Conservation (phyloP, 345 rosid genomes). For the Populus alba region DNA sequence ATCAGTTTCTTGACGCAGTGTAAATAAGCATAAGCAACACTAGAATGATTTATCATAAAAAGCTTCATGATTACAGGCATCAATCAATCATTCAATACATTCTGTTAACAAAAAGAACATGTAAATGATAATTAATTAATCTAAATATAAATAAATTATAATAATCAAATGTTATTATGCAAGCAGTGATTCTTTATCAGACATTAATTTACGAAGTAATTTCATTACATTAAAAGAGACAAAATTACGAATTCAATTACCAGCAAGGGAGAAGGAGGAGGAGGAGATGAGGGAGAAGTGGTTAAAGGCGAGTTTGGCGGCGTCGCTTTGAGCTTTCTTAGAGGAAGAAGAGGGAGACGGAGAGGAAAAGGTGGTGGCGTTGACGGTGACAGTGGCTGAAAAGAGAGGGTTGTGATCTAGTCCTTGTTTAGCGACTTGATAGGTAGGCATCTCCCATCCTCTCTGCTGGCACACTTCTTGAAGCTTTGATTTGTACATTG, state of each 20-base stretch:
- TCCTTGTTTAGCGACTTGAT: constrained; percentile 24
- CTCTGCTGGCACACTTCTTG: constrained; percentile 41
- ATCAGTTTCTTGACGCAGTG: not conserved
- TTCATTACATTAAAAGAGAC: not conserved
- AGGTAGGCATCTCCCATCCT: constrained; percentile 33
- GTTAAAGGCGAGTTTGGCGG: constrained; percentile 37
- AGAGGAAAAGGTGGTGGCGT: constrained; percentile 24
- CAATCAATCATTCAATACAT: not conserved
- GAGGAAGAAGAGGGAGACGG: constrained; percentile 13
- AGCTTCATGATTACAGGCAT: not conserved
- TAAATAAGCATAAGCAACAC: not conserved
- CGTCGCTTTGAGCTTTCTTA: constrained; percentile 45
- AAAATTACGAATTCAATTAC: not conserved
- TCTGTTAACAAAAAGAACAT: not conserved
- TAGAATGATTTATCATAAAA: not conserved
- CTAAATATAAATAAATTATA: too few species aligned
- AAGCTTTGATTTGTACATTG: constrained; percentile 38
- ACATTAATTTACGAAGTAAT: not conserved
- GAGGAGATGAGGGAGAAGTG: constrained; percentile 13
- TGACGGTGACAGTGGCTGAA: constrained; percentile 36
- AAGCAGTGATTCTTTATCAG: not conserved
- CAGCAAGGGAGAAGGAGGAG: not conserved
- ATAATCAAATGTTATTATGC: too few species aligned
- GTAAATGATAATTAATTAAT: too few species aligned
- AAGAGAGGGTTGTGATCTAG: constrained; percentile 39